These are phyloP conservation scores for Phytophthora boehmeriae DNA, from an alignment of 352 stramenopile genomes.

Conservation along the genomic window DNA sequence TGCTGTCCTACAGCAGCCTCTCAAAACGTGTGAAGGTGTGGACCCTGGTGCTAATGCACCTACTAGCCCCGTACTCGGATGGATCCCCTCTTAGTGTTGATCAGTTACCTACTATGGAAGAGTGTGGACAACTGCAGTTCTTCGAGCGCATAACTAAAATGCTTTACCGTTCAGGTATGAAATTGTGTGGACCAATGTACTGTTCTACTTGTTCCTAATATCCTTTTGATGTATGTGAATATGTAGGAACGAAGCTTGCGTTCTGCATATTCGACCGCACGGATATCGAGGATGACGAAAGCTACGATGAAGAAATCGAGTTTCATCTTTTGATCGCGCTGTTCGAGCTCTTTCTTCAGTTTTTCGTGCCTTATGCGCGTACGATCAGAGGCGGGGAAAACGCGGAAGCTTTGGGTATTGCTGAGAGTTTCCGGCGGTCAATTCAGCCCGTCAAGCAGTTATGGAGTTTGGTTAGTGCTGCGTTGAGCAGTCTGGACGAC, in stretches of 20 bases:
- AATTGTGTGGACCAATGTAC: slow-evolving; percentile 3
- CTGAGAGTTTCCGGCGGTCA: slow-evolving; percentile 42
- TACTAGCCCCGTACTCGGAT: slow-evolving; percentile 37
- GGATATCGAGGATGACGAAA: slow-evolving; percentile 73
- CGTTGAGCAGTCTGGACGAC: slow-evolving; percentile 51
- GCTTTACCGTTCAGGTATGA: slow-evolving; percentile 49
- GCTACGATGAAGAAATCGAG: slow-evolving; percentile 77
- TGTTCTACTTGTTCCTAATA: slow-evolving; percentile 1
- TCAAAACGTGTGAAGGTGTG: slow-evolving; percentile 65
- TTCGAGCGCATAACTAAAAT: slow-evolving; percentile 42
- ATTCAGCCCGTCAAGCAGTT: slow-evolving; percentile 49
- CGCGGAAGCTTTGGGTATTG: slow-evolving; percentile 11
- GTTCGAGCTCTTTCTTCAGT: slow-evolving; percentile 63
- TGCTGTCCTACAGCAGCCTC: slow-evolving; percentile 56
- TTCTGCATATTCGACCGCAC: slow-evolving; percentile 76
- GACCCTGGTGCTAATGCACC: slow-evolving; percentile 64
- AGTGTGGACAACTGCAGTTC: slow-evolving; percentile 40
- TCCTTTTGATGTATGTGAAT: slow-evolving; percentile 1
- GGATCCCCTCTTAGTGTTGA: slow-evolving; percentile 26
- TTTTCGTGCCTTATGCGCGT: slow-evolving; percentile 54
- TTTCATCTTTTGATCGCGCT: slow-evolving; percentile 66
- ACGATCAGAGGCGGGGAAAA: slow-evolving; percentile 25
- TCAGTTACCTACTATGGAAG: slow-evolving; percentile 19
- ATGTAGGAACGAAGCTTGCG: slow-evolving; percentile 55
- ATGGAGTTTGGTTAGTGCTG: slow-evolving; percentile 53